Evolutionary conservation across 202 grass and related monocot genomes (phyloP).

Genomic region (Zizania palustris): DNA sequence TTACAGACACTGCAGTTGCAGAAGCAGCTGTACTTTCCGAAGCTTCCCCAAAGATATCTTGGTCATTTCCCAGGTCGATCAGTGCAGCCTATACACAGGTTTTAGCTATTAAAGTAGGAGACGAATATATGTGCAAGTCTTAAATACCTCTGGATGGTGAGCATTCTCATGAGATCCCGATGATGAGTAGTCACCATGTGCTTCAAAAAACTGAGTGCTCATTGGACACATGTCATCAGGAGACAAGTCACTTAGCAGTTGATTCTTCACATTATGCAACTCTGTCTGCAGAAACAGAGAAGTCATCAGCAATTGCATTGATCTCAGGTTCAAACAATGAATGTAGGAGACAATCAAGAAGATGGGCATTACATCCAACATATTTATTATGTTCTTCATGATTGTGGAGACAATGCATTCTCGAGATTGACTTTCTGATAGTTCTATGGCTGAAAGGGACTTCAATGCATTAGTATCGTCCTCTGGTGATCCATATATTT

Average conservation of each 20-base stretch:
- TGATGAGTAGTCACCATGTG: conserved; percentile 10
- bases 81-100: neutral
- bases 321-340: neutral
- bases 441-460: conserved; percentile 56
- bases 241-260: conserved; percentile 67
- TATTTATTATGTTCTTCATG: conserved; percentile 51
- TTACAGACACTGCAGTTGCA: conserved; percentile 38
- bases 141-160: conserved; percentile 48
- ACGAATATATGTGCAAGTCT: conserved; percentile 21
- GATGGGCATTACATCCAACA: conserved; percentile 54
- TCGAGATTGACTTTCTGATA: conserved; percentile 58
- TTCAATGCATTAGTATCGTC: conserved; percentile 52
- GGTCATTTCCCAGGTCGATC: conserved; percentile 46
- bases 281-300: conserved; percentile 50
- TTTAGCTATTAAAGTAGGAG: neutral
- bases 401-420: conserved; percentile 59
- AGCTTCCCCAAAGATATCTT: conserved; percentile 31
- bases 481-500: conserved; percentile 59
- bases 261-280: conserved; percentile 43
- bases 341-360: neutral
- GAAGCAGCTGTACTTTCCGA: conserved; percentile 44
- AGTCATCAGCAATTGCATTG: neutral
- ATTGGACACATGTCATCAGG: conserved; percentile 70
- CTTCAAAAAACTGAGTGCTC: conserved; percentile 47
- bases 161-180: conserved; percentile 38